A percentile compares a stretch with the other conserved stretches of the same genome.
Evolutionary conservation across 495 filamentous ascomycete genomes (phyloP).

Genomic region (Rostrohypoxylon terebratum): DNA sequence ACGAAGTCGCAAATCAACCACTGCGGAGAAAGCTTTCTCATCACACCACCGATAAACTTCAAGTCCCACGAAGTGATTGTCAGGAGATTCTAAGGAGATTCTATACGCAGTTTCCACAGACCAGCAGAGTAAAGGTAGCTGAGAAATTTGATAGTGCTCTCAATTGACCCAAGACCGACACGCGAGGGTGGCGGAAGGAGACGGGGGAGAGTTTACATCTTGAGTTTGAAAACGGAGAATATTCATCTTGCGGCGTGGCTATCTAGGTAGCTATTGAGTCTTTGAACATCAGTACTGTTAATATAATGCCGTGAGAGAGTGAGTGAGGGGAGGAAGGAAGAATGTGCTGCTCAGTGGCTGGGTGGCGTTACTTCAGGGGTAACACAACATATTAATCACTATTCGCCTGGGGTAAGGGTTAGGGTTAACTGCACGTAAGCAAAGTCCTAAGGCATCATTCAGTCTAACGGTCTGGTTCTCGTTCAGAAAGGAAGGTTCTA

Average conservation of each 20-base stretch:
- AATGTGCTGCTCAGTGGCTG: not conserved
- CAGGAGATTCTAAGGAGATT: no score
- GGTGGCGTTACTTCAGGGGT: not conserved
- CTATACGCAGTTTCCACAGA: not conserved
- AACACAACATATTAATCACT: not conserved
- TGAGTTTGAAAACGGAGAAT: not conserved
- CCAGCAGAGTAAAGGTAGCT: not conserved
- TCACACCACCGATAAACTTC: not conserved
- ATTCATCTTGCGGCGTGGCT: not conserved
- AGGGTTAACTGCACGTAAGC: not conserved
- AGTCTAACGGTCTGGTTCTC: no score
- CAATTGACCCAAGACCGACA: not conserved
- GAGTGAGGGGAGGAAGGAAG: no score
- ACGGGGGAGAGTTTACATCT: constrained; percentile 15
- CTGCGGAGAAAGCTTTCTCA: not conserved
- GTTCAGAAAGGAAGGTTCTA: no score
- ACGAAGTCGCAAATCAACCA: not conserved
- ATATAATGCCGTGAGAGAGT: not conserved
- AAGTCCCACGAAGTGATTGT: not conserved
- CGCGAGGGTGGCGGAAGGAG: constrained; percentile 12
- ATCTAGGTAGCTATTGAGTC: not conserved
- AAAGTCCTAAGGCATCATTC: no score
- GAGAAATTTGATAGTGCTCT: not conserved
- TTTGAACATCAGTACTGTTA: not conserved
- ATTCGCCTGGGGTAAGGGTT: not conserved